phyloP scores from a whole-genome alignment of 345 rosid genomes.

The Conringia planisiliqua region DNA sequence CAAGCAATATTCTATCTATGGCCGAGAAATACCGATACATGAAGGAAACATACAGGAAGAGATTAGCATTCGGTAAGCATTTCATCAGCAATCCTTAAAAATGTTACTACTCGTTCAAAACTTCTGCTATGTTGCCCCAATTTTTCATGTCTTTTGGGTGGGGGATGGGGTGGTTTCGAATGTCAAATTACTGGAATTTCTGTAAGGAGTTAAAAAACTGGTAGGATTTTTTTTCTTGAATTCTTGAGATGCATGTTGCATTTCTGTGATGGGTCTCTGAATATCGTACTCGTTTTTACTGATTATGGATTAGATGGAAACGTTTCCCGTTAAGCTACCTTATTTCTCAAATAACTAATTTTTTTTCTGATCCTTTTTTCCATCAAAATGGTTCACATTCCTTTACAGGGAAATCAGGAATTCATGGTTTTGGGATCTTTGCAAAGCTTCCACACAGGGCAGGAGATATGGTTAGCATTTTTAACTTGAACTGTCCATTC shows the following conservation, averaged over 20 bases:
- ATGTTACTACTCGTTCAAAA: neutral
- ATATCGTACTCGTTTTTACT: neutral
- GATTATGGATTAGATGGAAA: neutral
- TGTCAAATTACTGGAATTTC: neutral
- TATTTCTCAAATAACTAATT: neutral
- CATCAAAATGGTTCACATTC: neutral
- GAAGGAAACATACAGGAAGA: constrained; percentile 83
- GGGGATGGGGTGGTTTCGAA: neutral
- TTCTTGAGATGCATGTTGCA: neutral
- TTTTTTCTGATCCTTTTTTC: neutral
- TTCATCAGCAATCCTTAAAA: neutral
- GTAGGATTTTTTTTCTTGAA: neutral
- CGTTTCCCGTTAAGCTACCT: neutral
- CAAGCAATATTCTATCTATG: constrained; percentile 69
- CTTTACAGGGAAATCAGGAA: constrained; percentile 85
- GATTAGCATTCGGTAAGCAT: constrained; percentile 91
- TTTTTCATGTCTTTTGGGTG: neutral
- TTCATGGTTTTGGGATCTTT: constrained; percentile 98
- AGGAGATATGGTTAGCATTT: constrained; percentile 84
- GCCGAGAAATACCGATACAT: constrained; percentile 79
- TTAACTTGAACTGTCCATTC: neutral
- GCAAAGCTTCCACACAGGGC: constrained; percentile 94
- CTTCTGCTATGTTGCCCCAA: neutral
- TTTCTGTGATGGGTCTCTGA: neutral
- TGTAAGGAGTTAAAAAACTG: neutral